A percentile compares a stretch with the other conserved stretches of the same genome.
Conservation (phyloP, 1,284 basidiomycete species). For the Moniliella sp. region DNA sequence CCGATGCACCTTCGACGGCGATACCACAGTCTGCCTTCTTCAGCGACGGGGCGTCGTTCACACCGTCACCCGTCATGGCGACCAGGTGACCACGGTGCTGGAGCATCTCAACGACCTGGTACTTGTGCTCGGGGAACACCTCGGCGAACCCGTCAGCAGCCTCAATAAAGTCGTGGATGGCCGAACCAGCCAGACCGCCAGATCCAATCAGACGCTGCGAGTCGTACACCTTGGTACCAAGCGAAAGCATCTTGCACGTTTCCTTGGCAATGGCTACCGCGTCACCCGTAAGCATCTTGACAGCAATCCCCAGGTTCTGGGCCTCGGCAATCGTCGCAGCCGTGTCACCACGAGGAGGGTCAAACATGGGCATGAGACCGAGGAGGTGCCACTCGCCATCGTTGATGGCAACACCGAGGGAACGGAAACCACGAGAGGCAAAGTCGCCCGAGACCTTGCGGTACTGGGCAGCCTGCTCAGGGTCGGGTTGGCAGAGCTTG, state of each 20-base stretch:
- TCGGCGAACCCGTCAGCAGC: conserved; percentile 44
- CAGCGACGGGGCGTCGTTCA: conserved; percentile 38
- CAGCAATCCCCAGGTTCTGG: conserved; percentile 39
- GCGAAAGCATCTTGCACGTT: conserved; percentile 39
- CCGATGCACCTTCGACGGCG: conserved; percentile 40
- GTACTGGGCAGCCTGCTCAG: conserved; percentile 36
- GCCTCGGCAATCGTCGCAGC: conserved; percentile 41
- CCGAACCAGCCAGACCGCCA: conserved; percentile 39
- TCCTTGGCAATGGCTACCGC: conserved; percentile 44
- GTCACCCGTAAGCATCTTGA: conserved; percentile 45
- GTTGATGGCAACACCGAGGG: conserved; percentile 41
- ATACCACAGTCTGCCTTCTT: conserved; percentile 40
- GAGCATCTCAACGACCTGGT: conserved; percentile 41
- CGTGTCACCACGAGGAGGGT: conserved; percentile 42
- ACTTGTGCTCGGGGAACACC: conserved; percentile 43
- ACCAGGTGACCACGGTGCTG: conserved; percentile 42
- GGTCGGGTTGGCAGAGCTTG: conserved; percentile 37
- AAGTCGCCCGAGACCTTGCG: conserved; percentile 37
- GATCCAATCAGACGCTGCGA: conserved; percentile 42
- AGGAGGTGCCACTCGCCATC: conserved; percentile 40
- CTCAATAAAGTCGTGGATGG: conserved; percentile 41
- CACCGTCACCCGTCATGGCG: conserved; percentile 39
- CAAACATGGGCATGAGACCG: conserved; percentile 39
- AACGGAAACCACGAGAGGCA: conserved; percentile 41
- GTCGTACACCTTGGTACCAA: conserved; percentile 42